These are phyloP conservation scores for Byssochlamys sp. DNA, from an alignment of 2,329 filamentous ascomycete species.

Conservation along the genomic window DNA sequence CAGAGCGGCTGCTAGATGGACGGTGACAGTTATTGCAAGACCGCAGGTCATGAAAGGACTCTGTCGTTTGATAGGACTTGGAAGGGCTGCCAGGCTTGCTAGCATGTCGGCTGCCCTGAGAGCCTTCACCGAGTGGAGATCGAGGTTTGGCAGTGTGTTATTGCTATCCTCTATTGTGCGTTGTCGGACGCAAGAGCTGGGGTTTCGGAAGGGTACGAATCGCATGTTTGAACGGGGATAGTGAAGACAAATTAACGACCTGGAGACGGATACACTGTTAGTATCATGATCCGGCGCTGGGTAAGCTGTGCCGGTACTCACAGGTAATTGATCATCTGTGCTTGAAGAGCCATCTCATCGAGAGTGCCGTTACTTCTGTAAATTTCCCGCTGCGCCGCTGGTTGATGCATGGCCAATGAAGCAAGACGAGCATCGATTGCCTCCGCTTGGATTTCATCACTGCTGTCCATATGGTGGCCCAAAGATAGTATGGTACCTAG, in stretches of 20 bases:
- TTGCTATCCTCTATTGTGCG: slow-evolving; percentile 2
- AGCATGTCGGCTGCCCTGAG: slow-evolving; percentile 67
- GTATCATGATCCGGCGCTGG: neutral
- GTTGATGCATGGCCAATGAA: slow-evolving; percentile 61
- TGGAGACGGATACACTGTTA: neutral
- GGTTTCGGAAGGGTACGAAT: neutral
- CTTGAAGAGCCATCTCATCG: slow-evolving; percentile 47
- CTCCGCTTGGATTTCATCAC: slow-evolving; percentile 25
- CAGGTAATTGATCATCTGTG: slow-evolving; percentile 22
- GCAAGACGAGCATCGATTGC: slow-evolving; percentile 46
- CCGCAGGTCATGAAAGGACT: slow-evolving; percentile 73
- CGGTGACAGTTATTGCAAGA: slow-evolving; percentile 61
- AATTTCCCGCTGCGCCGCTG: slow-evolving; percentile 54
- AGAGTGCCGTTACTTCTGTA: slow-evolving; percentile 56
- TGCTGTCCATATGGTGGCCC: slow-evolving; percentile 11
- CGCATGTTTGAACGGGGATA: neutral
- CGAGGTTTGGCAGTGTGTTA: slow-evolving; percentile 3
- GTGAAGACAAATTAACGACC: neutral
- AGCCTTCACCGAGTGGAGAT: slow-evolving; percentile 61
- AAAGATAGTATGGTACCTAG: slow-evolving; percentile 57
- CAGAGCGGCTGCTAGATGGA: slow-evolving; percentile 39
- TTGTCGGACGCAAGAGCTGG: slow-evolving; percentile 11
- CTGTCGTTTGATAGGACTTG: slow-evolving; percentile 51
- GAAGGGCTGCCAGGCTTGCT: slow-evolving; percentile 55
- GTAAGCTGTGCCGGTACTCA: slow-evolving; percentile 2